Evolutionary conservation across 2,329 filamentous ascomycete genomes (phyloP), one percentile per base, ranked within the genome.

Genomic region (Gnomoniopsis sp.): DNA sequence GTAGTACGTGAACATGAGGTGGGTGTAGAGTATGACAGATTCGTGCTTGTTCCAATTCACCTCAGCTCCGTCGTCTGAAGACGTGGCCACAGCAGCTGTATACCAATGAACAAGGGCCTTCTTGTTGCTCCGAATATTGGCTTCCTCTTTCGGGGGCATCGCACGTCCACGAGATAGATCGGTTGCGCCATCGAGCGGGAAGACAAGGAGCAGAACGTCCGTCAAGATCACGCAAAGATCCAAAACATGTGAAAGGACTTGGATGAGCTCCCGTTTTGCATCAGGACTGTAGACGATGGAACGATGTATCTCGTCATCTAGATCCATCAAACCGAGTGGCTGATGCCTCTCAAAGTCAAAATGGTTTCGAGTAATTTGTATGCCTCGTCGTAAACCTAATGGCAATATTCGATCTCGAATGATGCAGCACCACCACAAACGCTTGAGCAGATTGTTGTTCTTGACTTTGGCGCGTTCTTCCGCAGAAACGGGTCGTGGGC

Each of bases 391-490:
- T 59, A 82, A 72, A 2, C 78, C 75, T 17, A 82, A 69, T 6
- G 75, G 73, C 17, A 82, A 61, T 12, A 78, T 77, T 41, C 78
- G 72, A 64, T 82, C 79, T 11, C 79, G 75, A 6, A 82, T 72
- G 34, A 82, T 69, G 55, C 79, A 80, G 51, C 77, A 79, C 79
- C 79, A 82, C 79, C 79, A 82, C 11, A 82, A 65, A 3, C 78
- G 70, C 64, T 81, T 82, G 36, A 66, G 68, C 14, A 67, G 61
- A 34, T 53, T 53, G 23, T 44, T 21, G n/a, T 30, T 33, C 38
- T 56, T 56, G 7, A 30, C 51, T 14, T 34, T 41, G 63, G 53
- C 2, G 17, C 19, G 10, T 21, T 30, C 12, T 15, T 63, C 55
- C 64, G 58, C 1, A 65, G 71, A 61, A 66, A 69, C 4, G 64